Evolutionary conservation across 345 rosid genomes (phyloP), one percentile per base, ranked within the genome.

Genomic region (Xanthoceras sorbifolium): DNA sequence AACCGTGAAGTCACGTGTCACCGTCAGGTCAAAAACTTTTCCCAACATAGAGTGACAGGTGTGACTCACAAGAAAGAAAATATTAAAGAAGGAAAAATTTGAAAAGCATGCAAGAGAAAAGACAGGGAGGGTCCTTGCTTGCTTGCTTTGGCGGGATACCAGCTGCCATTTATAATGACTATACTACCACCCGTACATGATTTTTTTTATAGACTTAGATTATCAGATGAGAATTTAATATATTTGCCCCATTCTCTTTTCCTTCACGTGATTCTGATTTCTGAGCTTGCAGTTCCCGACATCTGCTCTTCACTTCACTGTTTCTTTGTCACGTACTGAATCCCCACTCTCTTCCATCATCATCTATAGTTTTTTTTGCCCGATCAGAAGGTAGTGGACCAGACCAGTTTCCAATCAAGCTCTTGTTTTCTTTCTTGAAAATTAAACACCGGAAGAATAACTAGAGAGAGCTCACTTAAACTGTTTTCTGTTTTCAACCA

Each of bases 221-320:
- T 54, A 25, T 40, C 1, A 4, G 25, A 9, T 61, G 44, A 20
- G 34, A 2, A 12, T 42, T 73, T 2, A 44, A 2, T 18, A 18
- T 6, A 1, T 17, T 28, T 31, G 20, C 6, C 72, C 38, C 42
- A 55, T 74, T 69, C 73, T 63, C n/a, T 61, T 74, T 74, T 29
- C 66, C 63, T 87, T 89, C 97, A 92, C 94, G 97, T 92, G 97
- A 87, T 42, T 42, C 84, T n/a, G n/a, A n/a, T n/a, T n/a, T 81
- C 90, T 83, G 87, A 85, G 77, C 73, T 82, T 81, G 77, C 84
- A 74, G 86, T 15, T 73, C 81, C 80, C 88, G 87, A 80, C 86
- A 88, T 80, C 84, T 82, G 75, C 80, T 26, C 79, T 80, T 82
- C 78, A 71, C 76, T 78, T 79, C 73, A 50, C 85, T 34, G 38